Evolutionary conservation across 2,329 filamentous ascomycete genomes (phyloP).

Genomic region (Trichoderma arundinaceum): DNA sequence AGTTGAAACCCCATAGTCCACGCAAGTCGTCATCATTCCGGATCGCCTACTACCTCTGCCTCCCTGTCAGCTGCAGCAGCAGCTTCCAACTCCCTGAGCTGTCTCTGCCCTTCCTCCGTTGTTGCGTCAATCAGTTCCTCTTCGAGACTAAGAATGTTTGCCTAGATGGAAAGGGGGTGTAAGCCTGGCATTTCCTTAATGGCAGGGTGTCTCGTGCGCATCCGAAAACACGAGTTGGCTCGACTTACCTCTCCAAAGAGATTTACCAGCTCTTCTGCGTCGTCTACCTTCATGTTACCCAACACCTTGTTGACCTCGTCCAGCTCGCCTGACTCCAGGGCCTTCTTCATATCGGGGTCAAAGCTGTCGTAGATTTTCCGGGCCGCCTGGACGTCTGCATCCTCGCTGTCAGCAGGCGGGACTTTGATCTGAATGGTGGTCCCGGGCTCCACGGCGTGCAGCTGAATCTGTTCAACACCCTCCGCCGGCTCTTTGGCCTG

Average conservation of each 20-base stretch:
- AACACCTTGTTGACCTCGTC: constrained; percentile 67
- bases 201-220: background rate
- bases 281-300: constrained; percentile 85
- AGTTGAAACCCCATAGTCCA: background rate
- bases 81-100: constrained; percentile 73
- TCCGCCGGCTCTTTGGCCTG: constrained; percentile 58
- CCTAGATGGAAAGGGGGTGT: constrained; percentile 50
- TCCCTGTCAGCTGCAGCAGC: constrained; percentile 37
- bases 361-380: constrained; percentile 84
- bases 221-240: background rate
- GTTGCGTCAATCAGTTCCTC: constrained; percentile 95
- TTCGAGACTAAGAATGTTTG: constrained; percentile 88
- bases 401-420: constrained; percentile 70
- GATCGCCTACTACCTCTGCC: constrained; percentile 41
- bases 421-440: constrained; percentile 90
- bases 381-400: constrained; percentile 66
- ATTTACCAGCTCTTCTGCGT: constrained; percentile 84
- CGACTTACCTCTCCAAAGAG: constrained; percentile 71
- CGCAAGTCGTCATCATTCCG: constrained; percentile 40
- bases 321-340: constrained; percentile 84
- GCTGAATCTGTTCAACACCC: constrained; percentile 93
- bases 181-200: background rate
- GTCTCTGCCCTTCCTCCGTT: constrained; percentile 80
- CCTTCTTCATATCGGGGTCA: constrained; percentile 77
- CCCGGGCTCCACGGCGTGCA: constrained; percentile 92